phyloP scores from a whole-genome alignment of 2,329 filamentous ascomycete species.

The Xylariales sp. region DNA sequence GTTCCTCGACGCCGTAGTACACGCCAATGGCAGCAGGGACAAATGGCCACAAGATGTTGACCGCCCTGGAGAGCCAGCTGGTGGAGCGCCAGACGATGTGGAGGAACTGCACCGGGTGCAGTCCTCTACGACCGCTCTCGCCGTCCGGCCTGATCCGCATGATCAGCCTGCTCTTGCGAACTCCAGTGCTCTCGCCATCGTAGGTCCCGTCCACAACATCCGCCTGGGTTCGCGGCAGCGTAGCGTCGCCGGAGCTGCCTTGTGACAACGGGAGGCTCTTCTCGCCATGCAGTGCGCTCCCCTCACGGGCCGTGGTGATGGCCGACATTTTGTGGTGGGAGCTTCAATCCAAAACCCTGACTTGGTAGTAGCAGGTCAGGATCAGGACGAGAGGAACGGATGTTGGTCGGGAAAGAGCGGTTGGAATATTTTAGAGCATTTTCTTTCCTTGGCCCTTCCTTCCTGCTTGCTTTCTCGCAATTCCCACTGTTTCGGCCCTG shows the following conservation, averaged over 20 bases:
- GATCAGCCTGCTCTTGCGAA: conserved; percentile 10
- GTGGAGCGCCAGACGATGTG: conserved; percentile 60
- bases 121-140: conserved; percentile 63
- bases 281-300: conserved; percentile 2
- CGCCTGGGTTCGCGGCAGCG: conserved; percentile 7
- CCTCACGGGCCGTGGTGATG: too few species aligned
- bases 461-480: too few species aligned
- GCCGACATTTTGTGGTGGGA: too few species aligned
- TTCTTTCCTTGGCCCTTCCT: too few species aligned
- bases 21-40: conserved; percentile 69
- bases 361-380: too few species aligned
- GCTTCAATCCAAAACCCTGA: too few species aligned
- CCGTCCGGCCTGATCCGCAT: conserved; percentile 38
- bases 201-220: conserved; percentile 7
- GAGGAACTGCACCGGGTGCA: conserved; percentile 62
- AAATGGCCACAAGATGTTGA: conserved; percentile 72
- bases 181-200: conserved; percentile 7
- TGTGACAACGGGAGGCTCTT: conserved; percentile 8
- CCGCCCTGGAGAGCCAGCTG: conserved; percentile 56
- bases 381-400: too few species aligned
- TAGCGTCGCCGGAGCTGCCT: conserved; percentile 2
- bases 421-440: too few species aligned
- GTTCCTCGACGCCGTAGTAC: conserved; percentile 32
- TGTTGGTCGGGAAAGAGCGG: too few species aligned
- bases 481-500: too few species aligned